phyloP scores from a whole-genome alignment of 306 rosid genomes.

The Cicer bijugum region DNA sequence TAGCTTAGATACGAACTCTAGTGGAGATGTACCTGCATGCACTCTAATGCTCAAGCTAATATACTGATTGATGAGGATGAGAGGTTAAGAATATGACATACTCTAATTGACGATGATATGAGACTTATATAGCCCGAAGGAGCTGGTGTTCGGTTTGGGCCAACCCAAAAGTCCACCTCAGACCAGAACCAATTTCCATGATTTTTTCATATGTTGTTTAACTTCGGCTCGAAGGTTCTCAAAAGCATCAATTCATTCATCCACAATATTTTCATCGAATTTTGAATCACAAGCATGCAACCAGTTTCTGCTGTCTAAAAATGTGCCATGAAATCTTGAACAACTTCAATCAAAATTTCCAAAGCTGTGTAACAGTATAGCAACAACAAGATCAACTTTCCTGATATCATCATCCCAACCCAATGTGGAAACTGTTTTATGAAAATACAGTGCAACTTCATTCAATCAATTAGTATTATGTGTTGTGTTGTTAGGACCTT shows the following conservation, averaged over 20 bases:
- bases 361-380: conserved; percentile 84
- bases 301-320: conserved; percentile 72
- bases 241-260: conserved; percentile 74
- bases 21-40: no score
- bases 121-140: no score
- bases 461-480: conserved; percentile 54
- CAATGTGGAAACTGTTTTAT: conserved; percentile 64
- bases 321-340: conserved; percentile 76
- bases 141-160: no score
- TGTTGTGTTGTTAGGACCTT: conserved; percentile 56
- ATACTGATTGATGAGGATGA: no score
- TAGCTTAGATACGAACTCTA: no score
- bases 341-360: conserved; percentile 77
- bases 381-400: conserved; percentile 74
- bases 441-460: conserved; percentile 76
- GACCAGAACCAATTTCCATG: no score
- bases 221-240: conserved; percentile 99
- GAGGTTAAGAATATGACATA: no score
- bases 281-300: conserved; percentile 82
- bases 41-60: no score
- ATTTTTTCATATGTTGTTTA: conserved; percentile 87
- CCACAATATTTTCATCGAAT: conserved; percentile 68
- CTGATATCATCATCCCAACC: conserved; percentile 76
- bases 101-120: no score
- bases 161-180: no score